A percentile compares a stretch with the other conserved stretches of the same genome.
These are phyloP conservation scores for Artemisia annua DNA, from an alignment of 129 eudicot species.

Conservation along the genomic window DNA sequence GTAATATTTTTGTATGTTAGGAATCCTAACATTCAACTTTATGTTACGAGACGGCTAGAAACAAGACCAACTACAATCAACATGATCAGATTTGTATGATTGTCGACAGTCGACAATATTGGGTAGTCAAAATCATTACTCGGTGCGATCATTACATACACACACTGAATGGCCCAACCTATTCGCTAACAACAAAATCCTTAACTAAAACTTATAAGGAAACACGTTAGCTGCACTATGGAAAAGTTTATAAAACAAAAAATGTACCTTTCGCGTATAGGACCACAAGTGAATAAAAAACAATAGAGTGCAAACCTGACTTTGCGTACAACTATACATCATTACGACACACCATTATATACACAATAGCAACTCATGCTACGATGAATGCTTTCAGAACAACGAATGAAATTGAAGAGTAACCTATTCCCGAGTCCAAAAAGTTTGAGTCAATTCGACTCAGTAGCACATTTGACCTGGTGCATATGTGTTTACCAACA, in stretches of 20 bases:
- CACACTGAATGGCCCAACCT: neutral
- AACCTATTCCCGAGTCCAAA: neutral
- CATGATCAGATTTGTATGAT: no score
- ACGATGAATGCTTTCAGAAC: neutral
- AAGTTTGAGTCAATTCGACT: neutral
- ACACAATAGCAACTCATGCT: slow-evolving; percentile 14
- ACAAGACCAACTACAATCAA: no score
- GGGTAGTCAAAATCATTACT: no score
- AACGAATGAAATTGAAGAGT: slow-evolving; percentile 7
- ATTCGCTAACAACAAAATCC: neutral
- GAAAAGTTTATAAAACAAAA: neutral
- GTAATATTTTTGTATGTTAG: no score
- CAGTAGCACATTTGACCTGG: slow-evolving; percentile 1
- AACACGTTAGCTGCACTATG: slow-evolving; percentile 19
- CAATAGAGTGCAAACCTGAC: slow-evolving; percentile 19
- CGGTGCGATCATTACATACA: neutral
- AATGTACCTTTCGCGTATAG: neutral
- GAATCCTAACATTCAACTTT: no score
- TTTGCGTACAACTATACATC: slow-evolving; percentile 14
- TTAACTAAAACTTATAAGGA: neutral
- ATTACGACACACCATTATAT: slow-evolving; percentile 21
- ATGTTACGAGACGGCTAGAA: no score
- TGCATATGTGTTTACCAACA: slow-evolving; percentile 17
- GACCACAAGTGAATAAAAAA: neutral
- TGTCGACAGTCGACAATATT: no score